Percentiles rank a stretch among this genome's conserved stretches.
Evolutionary conservation across 176 grass and related monocot genomes (phyloP).

Genomic region (Leersia perrieri): DNA sequence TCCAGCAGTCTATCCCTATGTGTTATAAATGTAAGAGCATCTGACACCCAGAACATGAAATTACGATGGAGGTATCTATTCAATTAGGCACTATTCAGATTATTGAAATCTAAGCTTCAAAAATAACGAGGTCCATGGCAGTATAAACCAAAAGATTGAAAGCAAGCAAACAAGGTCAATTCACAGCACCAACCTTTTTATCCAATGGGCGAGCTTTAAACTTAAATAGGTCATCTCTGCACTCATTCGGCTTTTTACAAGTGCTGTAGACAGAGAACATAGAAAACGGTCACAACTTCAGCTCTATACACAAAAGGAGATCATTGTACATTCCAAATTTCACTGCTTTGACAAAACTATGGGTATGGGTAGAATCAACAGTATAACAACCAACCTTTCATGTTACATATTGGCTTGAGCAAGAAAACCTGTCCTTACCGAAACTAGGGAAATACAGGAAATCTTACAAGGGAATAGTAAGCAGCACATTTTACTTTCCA

Average conservation of each 20-base stretch:
- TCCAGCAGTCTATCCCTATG: background rate
- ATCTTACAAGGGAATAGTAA: background rate
- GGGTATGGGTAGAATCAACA: background rate
- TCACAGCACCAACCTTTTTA: slow-evolving; percentile 62
- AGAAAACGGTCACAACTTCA: slow-evolving; percentile 15
- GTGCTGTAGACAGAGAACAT: slow-evolving; percentile 37
- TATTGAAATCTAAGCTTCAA: background rate
- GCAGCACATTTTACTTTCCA: background rate
- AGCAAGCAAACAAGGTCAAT: background rate
- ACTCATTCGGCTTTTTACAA: slow-evolving; percentile 42
- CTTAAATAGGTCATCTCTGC: slow-evolving; percentile 43
- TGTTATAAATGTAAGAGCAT: background rate
- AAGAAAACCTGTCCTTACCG: background rate
- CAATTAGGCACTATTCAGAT: background rate
- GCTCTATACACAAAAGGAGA: background rate
- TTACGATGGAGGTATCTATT: background rate
- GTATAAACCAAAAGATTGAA: slow-evolving; percentile 13
- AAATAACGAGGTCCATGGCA: background rate
- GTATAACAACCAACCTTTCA: background rate
- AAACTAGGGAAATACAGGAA: background rate
- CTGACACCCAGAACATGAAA: background rate
- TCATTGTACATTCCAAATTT: slow-evolving; percentile 7
- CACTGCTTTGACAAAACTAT: background rate
- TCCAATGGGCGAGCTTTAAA: slow-evolving; percentile 61
- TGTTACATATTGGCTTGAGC: background rate